These are phyloP conservation scores for Emmonsiellopsis sp. DNA, from an alignment of 2,329 filamentous ascomycete genomes.

Conservation along the genomic window DNA sequence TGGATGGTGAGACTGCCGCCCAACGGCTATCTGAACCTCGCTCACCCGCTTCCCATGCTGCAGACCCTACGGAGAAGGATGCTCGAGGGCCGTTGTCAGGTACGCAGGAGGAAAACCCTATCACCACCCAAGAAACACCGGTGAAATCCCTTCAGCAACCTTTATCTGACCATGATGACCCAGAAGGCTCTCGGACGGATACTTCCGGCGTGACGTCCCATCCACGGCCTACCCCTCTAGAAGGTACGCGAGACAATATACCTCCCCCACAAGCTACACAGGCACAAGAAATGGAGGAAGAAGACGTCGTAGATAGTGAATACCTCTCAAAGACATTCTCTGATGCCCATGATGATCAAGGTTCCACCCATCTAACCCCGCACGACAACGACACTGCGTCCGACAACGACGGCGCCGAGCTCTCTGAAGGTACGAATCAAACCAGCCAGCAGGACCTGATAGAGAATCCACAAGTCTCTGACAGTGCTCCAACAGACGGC, in stretches of 20 bases:
- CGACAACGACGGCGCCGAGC: slow-evolving; percentile 7
- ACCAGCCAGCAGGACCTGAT: slow-evolving; percentile 16
- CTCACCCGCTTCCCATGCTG: background rate
- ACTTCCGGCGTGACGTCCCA: background rate
- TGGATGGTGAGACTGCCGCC: background rate
- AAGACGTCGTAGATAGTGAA: background rate
- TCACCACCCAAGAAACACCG: background rate
- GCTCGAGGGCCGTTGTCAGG: background rate
- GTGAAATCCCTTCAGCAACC: background rate
- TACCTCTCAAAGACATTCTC: background rate
- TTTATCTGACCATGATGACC: background rate
- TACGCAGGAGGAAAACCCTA: background rate
- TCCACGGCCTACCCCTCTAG: background rate
- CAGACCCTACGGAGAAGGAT: background rate
- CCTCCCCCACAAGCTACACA: background rate
- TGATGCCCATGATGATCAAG: background rate
- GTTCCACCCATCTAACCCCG: background rate
- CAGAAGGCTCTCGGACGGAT: background rate
- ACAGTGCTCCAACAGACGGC: slow-evolving; percentile 19
- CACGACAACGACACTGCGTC: background rate
- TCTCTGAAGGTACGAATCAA: slow-evolving; percentile 16
- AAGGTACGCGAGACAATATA: slow-evolving; percentile 6
- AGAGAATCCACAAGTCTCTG: slow-evolving; percentile 7
- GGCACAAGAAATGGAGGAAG: slow-evolving; percentile 2
- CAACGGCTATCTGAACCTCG: background rate